Conservation (phyloP, 108 stramenopile species). For the Cyclotella atomus region DNA sequence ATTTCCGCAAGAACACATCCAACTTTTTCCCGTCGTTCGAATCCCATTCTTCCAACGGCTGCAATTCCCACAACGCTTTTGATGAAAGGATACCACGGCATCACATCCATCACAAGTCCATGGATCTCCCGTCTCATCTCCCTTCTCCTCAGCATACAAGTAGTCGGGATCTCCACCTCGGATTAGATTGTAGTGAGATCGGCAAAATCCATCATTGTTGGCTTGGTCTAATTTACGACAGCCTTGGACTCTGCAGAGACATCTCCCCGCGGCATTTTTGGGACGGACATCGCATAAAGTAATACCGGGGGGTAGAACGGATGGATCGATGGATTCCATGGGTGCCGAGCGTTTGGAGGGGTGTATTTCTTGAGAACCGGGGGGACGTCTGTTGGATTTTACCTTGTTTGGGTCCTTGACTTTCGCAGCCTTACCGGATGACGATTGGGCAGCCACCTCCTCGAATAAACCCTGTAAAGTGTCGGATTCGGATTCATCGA, state of each 20-base stretch:
- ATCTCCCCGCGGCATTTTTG: constrained; percentile 24
- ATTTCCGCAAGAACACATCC: constrained; percentile 33
- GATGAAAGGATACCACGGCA: neutral
- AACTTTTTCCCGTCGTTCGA: too few relatives aligned
- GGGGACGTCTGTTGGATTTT: too few relatives aligned
- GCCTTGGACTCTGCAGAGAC: constrained; percentile 31
- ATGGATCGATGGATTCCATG: neutral
- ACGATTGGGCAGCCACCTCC: too few relatives aligned
- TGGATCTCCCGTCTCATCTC: neutral
- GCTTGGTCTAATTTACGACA: constrained; percentile 38
- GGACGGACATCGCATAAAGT: constrained; percentile 8
- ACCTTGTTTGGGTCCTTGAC: too few relatives aligned
- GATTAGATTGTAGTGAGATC: constrained; percentile 31
- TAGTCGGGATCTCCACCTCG: too few relatives aligned
- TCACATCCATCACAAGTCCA: constrained; percentile 28
- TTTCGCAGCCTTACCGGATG: too few relatives aligned
- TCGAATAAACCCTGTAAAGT: neutral
- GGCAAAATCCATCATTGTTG: constrained; percentile 45
- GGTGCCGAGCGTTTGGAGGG: constrained; percentile 8
- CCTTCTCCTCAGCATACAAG: too few relatives aligned
- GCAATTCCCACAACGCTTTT: constrained; percentile 18
- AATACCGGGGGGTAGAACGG: constrained; percentile 5
- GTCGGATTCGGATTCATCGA: neutral
- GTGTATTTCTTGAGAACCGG: neutral
- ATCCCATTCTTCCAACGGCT: constrained; percentile 22